Evolutionary conservation across 2,329 filamentous ascomycete species (phyloP).

Genomic region (Stagonosporopsis vannaccii): DNA sequence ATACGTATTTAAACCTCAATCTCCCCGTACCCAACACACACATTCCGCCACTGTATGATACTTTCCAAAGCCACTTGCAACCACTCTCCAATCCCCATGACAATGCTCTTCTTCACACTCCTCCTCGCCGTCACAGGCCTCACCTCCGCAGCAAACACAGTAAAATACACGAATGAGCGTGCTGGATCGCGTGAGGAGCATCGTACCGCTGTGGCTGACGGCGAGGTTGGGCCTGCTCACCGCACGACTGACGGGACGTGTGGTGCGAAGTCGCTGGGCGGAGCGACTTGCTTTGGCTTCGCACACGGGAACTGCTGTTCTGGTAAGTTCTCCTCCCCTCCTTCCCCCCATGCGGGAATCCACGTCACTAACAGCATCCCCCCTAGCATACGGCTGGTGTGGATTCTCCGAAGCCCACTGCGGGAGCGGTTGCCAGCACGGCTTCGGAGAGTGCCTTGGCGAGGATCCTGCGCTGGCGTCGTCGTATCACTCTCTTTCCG

Average conservation of each 20-base stretch:
- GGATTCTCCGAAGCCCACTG: slow-evolving; percentile 10
- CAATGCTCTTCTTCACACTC: not conserved
- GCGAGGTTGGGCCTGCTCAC: not conserved
- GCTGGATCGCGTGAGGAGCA: too few species aligned
- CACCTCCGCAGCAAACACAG: slow-evolving; percentile 20
- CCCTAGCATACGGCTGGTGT: slow-evolving; percentile 8
- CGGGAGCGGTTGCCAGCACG: slow-evolving; percentile 10
- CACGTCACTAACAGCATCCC: not conserved
- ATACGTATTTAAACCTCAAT: not conserved
- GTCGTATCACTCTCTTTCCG: not conserved
- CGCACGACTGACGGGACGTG: slow-evolving; percentile 12
- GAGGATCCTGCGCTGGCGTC: not conserved
- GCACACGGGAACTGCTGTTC: slow-evolving; percentile 22
- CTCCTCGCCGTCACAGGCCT: not conserved
- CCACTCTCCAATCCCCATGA: not conserved
- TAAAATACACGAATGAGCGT: slow-evolving; percentile 36
- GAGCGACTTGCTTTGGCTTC: slow-evolving; percentile 11
- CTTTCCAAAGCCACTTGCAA: too few species aligned
- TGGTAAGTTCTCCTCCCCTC: not conserved
- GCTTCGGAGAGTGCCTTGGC: slow-evolving; percentile 6
- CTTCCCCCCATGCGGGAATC: too few species aligned
- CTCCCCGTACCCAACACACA: not conserved
- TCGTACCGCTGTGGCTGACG: too few species aligned
- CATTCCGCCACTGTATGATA: not conserved
- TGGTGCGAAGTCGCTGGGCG: slow-evolving; percentile 1